Percentiles rank a stretch among this genome's conserved stretches.
These are phyloP conservation scores for Lathyrus oleraceus DNA, from an alignment of 306 rosid genomes.

Conservation along the genomic window DNA sequence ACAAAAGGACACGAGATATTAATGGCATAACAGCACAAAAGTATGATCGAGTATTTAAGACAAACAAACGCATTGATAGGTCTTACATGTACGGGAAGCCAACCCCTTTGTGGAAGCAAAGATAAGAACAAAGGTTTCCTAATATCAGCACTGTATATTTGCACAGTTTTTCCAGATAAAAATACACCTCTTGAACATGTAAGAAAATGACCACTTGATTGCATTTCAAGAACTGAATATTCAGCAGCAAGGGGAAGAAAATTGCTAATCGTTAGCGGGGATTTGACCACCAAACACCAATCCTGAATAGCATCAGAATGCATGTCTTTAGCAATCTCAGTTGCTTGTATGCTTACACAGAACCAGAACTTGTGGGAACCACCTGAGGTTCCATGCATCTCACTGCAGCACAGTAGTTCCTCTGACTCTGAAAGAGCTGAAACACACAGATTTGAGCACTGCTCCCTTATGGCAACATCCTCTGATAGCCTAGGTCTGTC, in stretches of 20 bases:
- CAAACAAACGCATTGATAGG: constrained; percentile 18
- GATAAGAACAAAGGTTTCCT: constrained; percentile 92
- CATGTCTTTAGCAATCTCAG: constrained; percentile 89
- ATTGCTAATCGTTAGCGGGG: constrained; percentile 81
- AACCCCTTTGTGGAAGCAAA: constrained; percentile 89
- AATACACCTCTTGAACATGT: constrained; percentile 77
- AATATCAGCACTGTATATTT: constrained; percentile 77
- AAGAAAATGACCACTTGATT: constrained; percentile 70
- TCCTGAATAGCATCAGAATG: constrained; percentile 91
- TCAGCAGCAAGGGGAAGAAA: constrained; percentile 92
- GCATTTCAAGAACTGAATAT: constrained; percentile 86
- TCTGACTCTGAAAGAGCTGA: constrained; percentile 80
- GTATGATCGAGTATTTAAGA: not conserved
- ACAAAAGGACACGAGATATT: constrained; percentile 13
- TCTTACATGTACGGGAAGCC: constrained; percentile 86
- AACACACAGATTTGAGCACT: constrained; percentile 58
- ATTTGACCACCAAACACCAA: constrained; percentile 87
- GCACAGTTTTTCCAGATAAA: constrained; percentile 69
- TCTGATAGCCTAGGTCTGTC: constrained; percentile 49
- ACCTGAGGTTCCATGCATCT: constrained; percentile 67
- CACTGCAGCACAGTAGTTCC: constrained; percentile 72
- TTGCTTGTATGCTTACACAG: constrained; percentile 77
- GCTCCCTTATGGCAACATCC: constrained; percentile 42
- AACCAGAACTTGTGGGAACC: constrained; percentile 76
- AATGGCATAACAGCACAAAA: constrained; percentile 3